Evolutionary conservation across 352 stramenopile genomes (phyloP).

Genomic region (Globisporangium spiculum): DNA sequence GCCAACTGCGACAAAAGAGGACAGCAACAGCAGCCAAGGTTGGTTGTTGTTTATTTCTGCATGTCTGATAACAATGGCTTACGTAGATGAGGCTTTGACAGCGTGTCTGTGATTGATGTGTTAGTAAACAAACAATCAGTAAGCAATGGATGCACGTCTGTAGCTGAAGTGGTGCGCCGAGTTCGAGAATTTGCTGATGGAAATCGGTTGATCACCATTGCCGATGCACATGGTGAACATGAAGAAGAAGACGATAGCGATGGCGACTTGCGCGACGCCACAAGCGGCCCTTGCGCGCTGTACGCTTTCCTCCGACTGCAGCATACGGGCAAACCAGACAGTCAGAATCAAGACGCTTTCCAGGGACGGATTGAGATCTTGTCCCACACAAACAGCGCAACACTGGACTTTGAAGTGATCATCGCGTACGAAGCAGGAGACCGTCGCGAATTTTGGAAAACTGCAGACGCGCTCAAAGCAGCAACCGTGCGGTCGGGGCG

Average conservation of each 20-base stretch:
- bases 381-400: slow-evolving; percentile 1
- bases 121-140: not conserved
- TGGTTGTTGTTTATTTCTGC: not conserved
- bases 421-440: slow-evolving; percentile 50
- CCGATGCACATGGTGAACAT: slow-evolving; percentile 6
- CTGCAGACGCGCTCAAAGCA: slow-evolving; percentile 53
- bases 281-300: not conserved
- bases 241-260: not conserved
- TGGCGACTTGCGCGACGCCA: not conserved
- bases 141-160: slow-evolving; percentile 34
- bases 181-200: slow-evolving; percentile 36
- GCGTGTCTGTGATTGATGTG: not conserved
- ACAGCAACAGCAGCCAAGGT: slow-evolving; percentile 9
- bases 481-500: slow-evolving; percentile 57
- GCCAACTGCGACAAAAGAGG: slow-evolving; percentile 1
- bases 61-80: too few species aligned
- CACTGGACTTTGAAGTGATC: slow-evolving; percentile 31
- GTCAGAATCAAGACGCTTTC: slow-evolving; percentile 6
- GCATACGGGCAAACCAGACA: not conserved
- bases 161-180: slow-evolving; percentile 39
- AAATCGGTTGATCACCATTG: slow-evolving; percentile 15
- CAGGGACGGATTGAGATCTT: slow-evolving; percentile 36
- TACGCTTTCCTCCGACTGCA: slow-evolving; percentile 17
- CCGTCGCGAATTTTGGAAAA: slow-evolving; percentile 64
- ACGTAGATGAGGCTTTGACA: not conserved